phyloP scores from a whole-genome alignment of 73 alveolate genomes.

The Tetrahymena borealis region DNA sequence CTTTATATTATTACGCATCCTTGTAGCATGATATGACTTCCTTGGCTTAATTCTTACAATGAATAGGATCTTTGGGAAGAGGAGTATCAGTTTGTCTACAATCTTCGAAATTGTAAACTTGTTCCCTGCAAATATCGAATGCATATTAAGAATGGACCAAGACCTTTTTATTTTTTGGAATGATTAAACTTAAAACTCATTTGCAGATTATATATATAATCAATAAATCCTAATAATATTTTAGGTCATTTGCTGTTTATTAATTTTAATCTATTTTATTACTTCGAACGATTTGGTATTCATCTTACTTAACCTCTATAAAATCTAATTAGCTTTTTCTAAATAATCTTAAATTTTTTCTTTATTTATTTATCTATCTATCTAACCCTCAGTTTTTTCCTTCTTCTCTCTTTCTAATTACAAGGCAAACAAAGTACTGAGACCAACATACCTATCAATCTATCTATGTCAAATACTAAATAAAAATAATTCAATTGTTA shows the following conservation, averaged over 20 bases:
- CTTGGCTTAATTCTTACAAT: constrained; percentile 17
- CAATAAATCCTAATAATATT: background rate
- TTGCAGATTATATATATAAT: background rate
- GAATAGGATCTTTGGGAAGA: constrained; percentile 29
- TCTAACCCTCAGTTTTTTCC: background rate
- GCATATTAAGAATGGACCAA: constrained; percentile 42
- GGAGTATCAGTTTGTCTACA: constrained; percentile 31
- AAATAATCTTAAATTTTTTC: background rate
- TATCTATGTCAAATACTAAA: background rate
- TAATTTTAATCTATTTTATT: background rate
- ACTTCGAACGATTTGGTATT: background rate
- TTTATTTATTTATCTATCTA: background rate
- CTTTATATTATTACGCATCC: constrained; percentile 28
- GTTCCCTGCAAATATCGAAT: constrained; percentile 28
- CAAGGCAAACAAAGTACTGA: background rate
- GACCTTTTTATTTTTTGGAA: constrained; percentile 13
- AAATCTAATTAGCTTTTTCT: background rate
- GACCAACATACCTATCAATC: no score
- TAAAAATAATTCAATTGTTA: background rate
- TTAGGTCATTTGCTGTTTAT: background rate
- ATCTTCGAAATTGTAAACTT: constrained; percentile 36
- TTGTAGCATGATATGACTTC: constrained; percentile 30
- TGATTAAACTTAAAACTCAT: background rate
- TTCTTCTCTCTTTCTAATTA: background rate
- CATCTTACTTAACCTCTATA: background rate